phyloP scores from a whole-genome alignment of 129 eudicot genomes.

The Sambucus nigra region DNA sequence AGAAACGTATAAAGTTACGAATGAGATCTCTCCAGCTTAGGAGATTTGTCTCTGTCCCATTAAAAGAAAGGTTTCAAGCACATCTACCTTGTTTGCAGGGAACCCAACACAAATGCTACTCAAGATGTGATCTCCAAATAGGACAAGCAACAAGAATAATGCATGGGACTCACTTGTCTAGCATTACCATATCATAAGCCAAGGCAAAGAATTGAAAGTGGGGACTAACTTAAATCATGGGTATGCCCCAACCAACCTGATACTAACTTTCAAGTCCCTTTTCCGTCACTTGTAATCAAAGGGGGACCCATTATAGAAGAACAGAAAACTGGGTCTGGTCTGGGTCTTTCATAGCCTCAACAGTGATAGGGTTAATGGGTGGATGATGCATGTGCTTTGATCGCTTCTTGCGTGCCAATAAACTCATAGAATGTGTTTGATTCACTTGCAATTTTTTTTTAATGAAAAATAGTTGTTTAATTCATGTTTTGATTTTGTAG shows the following conservation, averaged over 20 bases:
- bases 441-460: too few species aligned
- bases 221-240: slow-evolving; percentile 2
- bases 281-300: slow-evolving; percentile 1
- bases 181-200: background rate
- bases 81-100: slow-evolving; percentile 13
- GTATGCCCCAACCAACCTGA: slow-evolving; percentile 13
- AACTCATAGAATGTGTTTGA: too few species aligned
- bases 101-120: slow-evolving; percentile 8
- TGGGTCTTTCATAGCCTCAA: too few species aligned
- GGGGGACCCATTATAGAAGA: background rate
- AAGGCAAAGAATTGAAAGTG: background rate
- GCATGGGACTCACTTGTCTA: slow-evolving; percentile 12
- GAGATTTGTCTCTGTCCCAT: slow-evolving; percentile 2
- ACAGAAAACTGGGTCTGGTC: too few species aligned
- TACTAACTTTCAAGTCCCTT: background rate
- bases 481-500: too few species aligned
- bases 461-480: too few species aligned
- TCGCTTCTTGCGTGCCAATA: too few species aligned
- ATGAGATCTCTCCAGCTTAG: slow-evolving; percentile 9
- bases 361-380: too few species aligned
- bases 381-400: too few species aligned
- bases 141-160: slow-evolving; percentile 12
- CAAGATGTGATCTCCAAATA: slow-evolving; percentile 5
- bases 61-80: background rate
- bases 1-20: background rate